These are phyloP conservation scores for Talaromyces thailandensis DNA, from an alignment of 495 filamentous ascomycete genomes.

Conservation along the genomic window DNA sequence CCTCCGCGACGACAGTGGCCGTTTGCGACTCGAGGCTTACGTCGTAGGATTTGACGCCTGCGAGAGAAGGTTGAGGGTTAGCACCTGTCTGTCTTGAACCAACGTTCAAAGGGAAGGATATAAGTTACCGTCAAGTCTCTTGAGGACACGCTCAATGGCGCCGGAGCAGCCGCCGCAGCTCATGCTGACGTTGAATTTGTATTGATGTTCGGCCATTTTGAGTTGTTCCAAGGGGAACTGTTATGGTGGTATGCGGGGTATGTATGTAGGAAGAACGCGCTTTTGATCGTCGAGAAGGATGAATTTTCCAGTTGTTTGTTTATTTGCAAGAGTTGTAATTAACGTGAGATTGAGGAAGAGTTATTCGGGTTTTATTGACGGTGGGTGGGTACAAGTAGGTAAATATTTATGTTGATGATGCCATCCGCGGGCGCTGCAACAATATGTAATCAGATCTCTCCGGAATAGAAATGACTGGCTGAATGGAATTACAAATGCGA, in stretches of 20 bases:
- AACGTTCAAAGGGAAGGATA: not conserved
- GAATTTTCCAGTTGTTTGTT: not conserved
- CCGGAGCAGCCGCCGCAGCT: constrained; percentile 63
- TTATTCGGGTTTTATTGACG: not conserved
- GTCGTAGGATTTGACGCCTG: constrained; percentile 79
- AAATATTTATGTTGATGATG: not conserved
- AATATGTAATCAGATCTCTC: not conserved
- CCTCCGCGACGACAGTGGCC: constrained; percentile 60
- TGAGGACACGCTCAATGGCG: constrained; percentile 84
- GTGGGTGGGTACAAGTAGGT: not conserved
- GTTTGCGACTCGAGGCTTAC: constrained; percentile 79
- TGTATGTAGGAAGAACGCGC: constrained; percentile 1
- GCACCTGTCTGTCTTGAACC: not conserved
- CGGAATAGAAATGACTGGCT: not conserved
- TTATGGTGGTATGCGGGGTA: not conserved
- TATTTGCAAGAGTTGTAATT: not conserved
- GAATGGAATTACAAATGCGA: constrained; percentile 4
- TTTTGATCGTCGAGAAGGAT: not conserved
- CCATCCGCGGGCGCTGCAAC: too few species aligned
- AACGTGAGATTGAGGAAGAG: not conserved
- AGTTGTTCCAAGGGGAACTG: not conserved
- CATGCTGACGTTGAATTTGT: constrained; percentile 65
- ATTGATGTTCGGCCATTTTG: constrained; percentile 52
- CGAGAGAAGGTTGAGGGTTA: not conserved
- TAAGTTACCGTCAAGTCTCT: constrained; percentile 70